Conservation (phyloP, 805 yeast genomes). For the Schizosaccharomyces octosporus region DNA sequence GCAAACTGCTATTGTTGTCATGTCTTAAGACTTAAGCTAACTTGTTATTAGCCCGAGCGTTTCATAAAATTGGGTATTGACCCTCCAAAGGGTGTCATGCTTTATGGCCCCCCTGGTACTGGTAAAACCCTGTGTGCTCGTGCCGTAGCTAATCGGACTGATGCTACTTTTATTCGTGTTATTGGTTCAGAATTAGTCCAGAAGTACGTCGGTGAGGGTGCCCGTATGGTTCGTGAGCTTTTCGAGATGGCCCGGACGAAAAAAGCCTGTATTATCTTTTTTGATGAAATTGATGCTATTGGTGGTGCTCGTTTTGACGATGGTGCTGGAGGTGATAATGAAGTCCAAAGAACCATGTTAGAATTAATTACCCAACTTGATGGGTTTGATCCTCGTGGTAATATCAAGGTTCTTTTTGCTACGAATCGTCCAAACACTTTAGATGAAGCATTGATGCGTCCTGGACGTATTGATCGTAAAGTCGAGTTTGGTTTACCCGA, state of each 20-base stretch:
- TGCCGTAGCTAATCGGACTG: slow-evolving; percentile 97
- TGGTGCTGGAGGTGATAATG: slow-evolving; percentile 98
- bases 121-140: slow-evolving; percentile 96
- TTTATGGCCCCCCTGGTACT: slow-evolving; percentile 97
- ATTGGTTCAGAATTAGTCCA: slow-evolving; percentile 96
- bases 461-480: slow-evolving; percentile 96
- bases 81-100: slow-evolving; percentile 91
- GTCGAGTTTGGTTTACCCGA: slow-evolving; percentile 94
- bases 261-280: slow-evolving; percentile 91
- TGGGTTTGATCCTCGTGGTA: slow-evolving; percentile 96
- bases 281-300: slow-evolving; percentile 95
- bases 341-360: slow-evolving; percentile 96
- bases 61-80: slow-evolving; percentile 92
- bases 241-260: slow-evolving; percentile 98
- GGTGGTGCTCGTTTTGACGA: slow-evolving; percentile 99
- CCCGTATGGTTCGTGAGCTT: slow-evolving; percentile 94
- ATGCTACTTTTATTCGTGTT: slow-evolving; percentile 92
- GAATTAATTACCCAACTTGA: slow-evolving; percentile 92
- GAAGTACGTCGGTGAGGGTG: slow-evolving; percentile 98
- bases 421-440: slow-evolving; percentile 94
- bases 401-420: slow-evolving; percentile 97
- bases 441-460: slow-evolving; percentile 92
- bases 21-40: background rate
- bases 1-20: background rate
- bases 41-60: slow-evolving; percentile 41